Evolutionary conservation across 2,329 filamentous ascomycete genomes (phyloP), one percentile per base, ranked within the genome.

Genomic region (Gaeumannomyces sp.): DNA sequence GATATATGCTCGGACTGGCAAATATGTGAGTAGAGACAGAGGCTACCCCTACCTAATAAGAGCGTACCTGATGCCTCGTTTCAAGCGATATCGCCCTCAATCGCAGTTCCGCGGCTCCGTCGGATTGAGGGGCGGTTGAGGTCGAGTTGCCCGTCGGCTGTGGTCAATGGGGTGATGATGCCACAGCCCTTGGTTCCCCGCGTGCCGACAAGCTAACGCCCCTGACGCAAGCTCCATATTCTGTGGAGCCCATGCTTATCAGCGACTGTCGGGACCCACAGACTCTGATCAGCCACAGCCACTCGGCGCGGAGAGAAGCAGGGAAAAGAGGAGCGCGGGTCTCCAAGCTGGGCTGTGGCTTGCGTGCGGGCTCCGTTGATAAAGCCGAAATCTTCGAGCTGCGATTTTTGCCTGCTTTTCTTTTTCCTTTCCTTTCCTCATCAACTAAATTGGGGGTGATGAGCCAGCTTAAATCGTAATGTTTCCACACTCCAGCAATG

Each of bases 381-480:
- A 53, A 53, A 53, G 22, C 22, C 8, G 53, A 63, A 62, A 45
- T 62, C 29, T 62, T 29, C 19, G 28, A 35, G 31, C 31, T 13
- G 19, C 29, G 22, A 27, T 45, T 29, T 69, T 68, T 68, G 64
- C 63, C 56, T 65, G 64, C 60, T 66, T 64, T 64, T 69, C 64
- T 68, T 67, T 69, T 64, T 69, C 68, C 67, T 70, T 76, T 80
- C 78, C 78, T 75, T 79, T 83, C 81, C 78, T 75, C 77, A 85
- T 77, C 87, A 91, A 92, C 89, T 92, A 92, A 86, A 85, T 85
- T 88, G 89, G 87, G 85, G 76, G 82, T 89, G 89, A 93, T 84
- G 89, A 90, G 87, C 81, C 80, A 83, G 85, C 84, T 83, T 82
- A 76, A 74, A 83, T 78, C 76, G 79, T 76, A 88, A 83, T 78